A percentile compares a stretch with the other conserved stretches of the same genome.
These are phyloP conservation scores for Aspergillus sp. DNA, from an alignment of 2,329 filamentous ascomycete genomes.

Conservation along the genomic window DNA sequence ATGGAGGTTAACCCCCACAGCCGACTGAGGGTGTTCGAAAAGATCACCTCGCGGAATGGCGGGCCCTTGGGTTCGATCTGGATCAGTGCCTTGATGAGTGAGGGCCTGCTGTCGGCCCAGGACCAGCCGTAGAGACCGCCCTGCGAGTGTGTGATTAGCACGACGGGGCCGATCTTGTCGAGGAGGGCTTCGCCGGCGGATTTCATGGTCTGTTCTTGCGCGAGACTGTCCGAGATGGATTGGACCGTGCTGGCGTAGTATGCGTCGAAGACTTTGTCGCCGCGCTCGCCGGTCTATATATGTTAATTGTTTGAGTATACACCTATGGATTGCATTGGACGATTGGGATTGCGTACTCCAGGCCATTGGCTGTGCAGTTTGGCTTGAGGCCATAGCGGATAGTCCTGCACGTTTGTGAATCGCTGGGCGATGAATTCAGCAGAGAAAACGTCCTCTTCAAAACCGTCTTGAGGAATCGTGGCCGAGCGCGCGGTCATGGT, in stretches of 20 bases:
- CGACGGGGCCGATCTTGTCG: conserved; percentile 23
- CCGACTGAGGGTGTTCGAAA: conserved; percentile 12
- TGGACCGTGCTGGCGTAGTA: conserved; percentile 25
- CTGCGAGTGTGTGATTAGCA: conserved; percentile 52
- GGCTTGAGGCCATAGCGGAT: conserved; percentile 35
- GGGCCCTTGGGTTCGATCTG: conserved; percentile 56
- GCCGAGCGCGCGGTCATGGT: conserved; percentile 38
- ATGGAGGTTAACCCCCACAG: conserved; percentile 24
- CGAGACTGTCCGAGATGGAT: conserved; percentile 14
- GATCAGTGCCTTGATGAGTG: conserved; percentile 51
- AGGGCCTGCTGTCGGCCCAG: conserved; percentile 50
- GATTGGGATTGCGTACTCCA: conserved; percentile 19
- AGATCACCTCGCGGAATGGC: conserved; percentile 26
- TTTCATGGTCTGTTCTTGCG: conserved; percentile 20
- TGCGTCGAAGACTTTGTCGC: conserved; percentile 28
- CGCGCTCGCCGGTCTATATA: conserved; percentile 26
- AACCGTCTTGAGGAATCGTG: conserved; percentile 21
- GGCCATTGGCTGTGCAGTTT: conserved; percentile 43
- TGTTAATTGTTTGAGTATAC: neutral
- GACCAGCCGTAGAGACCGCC: conserved; percentile 45
- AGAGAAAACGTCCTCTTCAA: conserved; percentile 16
- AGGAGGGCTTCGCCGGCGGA: conserved; percentile 22
- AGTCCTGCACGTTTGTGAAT: conserved; percentile 36
- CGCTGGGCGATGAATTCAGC: conserved; percentile 27
- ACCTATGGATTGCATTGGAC: too few species aligned